A percentile compares a stretch with the other conserved stretches of the same genome.
phyloP scores from a whole-genome alignment of 2,329 filamentous ascomycete genomes.

The Aureobasidium subglaciale region DNA sequence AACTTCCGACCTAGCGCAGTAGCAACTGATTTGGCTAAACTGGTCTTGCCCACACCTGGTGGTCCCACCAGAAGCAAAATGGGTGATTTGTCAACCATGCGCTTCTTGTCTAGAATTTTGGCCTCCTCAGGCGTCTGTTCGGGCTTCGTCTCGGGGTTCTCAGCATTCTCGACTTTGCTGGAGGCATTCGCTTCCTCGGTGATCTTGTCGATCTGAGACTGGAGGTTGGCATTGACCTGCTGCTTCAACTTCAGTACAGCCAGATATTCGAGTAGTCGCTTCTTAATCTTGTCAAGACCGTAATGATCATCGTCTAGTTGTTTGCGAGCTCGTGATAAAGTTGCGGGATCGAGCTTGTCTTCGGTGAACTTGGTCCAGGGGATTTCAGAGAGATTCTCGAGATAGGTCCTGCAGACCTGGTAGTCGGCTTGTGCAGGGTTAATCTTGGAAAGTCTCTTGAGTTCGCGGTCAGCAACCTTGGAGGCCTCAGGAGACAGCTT shows the following conservation, averaged over 20 bases:
- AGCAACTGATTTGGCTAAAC: slow-evolving; percentile 85
- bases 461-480: slow-evolving; percentile 83
- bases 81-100: slow-evolving; percentile 88
- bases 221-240: slow-evolving; percentile 74
- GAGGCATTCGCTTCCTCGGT: slow-evolving; percentile 35
- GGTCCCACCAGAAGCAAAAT: slow-evolving; percentile 90
- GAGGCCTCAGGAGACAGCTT: slow-evolving; percentile 75
- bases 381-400: slow-evolving; percentile 89
- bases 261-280: slow-evolving; percentile 87
- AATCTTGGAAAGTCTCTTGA: slow-evolving; percentile 89
- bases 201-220: slow-evolving; percentile 62
- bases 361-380: slow-evolving; percentile 83
- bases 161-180: slow-evolving; percentile 24
- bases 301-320: slow-evolving; percentile 96
- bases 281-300: slow-evolving; percentile 94
- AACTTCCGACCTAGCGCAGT: slow-evolving; percentile 90
- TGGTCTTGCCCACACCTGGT: slow-evolving; percentile 93
- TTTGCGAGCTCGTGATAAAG: slow-evolving; percentile 69
- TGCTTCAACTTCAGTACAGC: slow-evolving; percentile 96
- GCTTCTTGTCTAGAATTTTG: slow-evolving; percentile 69
- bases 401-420: slow-evolving; percentile 83
- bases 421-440: slow-evolving; percentile 94
- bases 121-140: slow-evolving; percentile 53
- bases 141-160: slow-evolving; percentile 23
- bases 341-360: slow-evolving; percentile 76